phyloP scores from a whole-genome alignment of 1,284 basidiomycete genomes.

The Tilletia caries region DNA sequence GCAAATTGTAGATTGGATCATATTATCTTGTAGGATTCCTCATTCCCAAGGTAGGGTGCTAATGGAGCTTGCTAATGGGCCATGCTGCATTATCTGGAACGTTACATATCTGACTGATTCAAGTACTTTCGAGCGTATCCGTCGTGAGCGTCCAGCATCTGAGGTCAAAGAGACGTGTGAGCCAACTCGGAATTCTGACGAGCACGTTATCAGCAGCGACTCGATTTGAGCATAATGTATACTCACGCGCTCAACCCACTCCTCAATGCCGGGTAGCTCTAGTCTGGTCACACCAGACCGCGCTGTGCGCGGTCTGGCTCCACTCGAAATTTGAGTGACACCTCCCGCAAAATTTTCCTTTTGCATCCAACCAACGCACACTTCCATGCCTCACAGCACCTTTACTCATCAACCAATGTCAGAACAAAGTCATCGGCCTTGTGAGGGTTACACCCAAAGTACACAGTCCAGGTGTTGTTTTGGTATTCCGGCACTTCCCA shows the following conservation, averaged over 20 bases:
- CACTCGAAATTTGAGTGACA: no score
- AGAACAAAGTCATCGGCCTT: no score
- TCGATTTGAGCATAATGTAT: not conserved
- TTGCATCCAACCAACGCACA: no score
- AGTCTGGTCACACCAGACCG: no score
- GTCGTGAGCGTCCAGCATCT: constrained; percentile 7
- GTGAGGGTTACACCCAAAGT: no score
- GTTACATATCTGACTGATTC: not conserved
- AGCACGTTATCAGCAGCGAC: not conserved
- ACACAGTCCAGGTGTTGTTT: no score
- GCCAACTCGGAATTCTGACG: no score
- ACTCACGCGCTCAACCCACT: constrained; percentile 7
- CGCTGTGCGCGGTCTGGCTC: no score
- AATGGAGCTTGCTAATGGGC: not conserved
- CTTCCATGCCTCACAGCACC: no score
- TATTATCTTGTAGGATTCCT: not conserved
- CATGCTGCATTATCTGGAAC: not conserved
- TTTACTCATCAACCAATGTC: no score
- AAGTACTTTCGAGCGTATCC: not conserved
- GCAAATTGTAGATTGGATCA: not conserved
- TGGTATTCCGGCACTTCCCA: no score
- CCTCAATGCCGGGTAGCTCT: not conserved
- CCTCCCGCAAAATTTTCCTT: no score
- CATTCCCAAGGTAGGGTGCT: not conserved
- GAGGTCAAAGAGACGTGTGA: not conserved